Base-by-base conservation (phyloP, 257 asterid species). In the Ligustrum vulgare region DNA sequence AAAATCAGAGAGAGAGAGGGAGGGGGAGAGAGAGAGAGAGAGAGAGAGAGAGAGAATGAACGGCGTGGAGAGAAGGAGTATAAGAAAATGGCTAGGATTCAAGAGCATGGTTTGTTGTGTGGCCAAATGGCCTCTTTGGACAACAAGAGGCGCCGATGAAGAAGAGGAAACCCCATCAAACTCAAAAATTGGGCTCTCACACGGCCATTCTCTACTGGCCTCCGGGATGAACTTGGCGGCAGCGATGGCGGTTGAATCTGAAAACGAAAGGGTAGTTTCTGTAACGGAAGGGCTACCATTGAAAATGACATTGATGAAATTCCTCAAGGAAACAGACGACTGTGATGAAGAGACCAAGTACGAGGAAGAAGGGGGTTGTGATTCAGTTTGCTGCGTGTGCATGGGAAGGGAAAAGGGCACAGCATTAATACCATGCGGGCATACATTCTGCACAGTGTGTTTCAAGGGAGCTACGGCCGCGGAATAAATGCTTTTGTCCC, bases 361-460 rank as follows among this genome's bases (percentile, higher is more conserved):
- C 68, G 58, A 31, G 49, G 86, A 49, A 20, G 80, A 34, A 0
- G 73, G 23, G 15, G 92, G 89, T 4, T 43, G 82, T 16, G 97
- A 90, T 84, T 72, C 78, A 12, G 58, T 84, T 88, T 90, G 98
- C 80, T 94, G 98, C 86, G 96, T 90, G 90, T 94, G 98, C 92
- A 88, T 94, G 97, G 92, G 88, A 79, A 89, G 96, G 84, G 89
- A 84, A 70, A 94, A 85, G 72, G 96, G 91, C 0, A 97, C 98
- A 39, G 93, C 98, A 4, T 91, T 94, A 81, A 92, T 94, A 76
- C 98, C 98, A 72, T 94, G 98, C 84, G 98, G 98, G 6, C 98
- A 94, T 84, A 90, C 98, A 34, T 94, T 88, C 81, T 94, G 98
- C 77, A 84, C 97, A 60, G 93, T 88, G 82, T 94, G 98, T 80